phyloP scores from a whole-genome alignment of 2,329 filamentous ascomycete species.

The Ophiosphaerella korrae region DNA sequence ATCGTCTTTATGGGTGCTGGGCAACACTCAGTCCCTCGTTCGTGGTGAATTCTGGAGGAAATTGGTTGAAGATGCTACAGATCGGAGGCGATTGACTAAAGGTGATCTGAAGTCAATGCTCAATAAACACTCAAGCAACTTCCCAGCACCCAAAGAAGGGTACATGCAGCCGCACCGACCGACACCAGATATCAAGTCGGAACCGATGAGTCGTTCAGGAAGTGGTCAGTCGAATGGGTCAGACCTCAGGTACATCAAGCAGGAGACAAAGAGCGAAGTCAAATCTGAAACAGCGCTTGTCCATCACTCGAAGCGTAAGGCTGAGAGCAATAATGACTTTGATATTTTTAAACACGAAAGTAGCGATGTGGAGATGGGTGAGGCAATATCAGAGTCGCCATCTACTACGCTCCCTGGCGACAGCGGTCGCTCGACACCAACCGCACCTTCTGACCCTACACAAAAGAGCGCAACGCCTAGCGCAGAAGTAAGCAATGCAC shows the following conservation, averaged over 20 bases:
- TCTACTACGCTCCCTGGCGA: conserved; percentile 25
- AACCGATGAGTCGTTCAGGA: conserved; percentile 28
- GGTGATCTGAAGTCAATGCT: conserved; percentile 65
- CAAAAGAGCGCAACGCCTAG: conserved; percentile 21
- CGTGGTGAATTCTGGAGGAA: conserved; percentile 91
- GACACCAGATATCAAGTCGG: conserved; percentile 26
- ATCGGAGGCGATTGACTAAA: conserved; percentile 75
- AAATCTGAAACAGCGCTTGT: conserved; percentile 65
- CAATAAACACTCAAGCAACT: conserved; percentile 55
- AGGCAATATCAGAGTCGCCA: conserved; percentile 29
- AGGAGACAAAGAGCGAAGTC: conserved; percentile 30
- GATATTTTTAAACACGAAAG: conserved; percentile 50
- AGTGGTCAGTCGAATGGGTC: conserved; percentile 25
- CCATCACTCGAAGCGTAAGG: conserved; percentile 77
- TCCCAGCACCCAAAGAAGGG: conserved; percentile 38
- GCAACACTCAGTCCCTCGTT: conserved; percentile 83
- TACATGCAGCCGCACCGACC: conserved; percentile 27
- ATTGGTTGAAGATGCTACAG: conserved; percentile 80
- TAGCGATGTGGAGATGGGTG: conserved; percentile 40
- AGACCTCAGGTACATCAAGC: conserved; percentile 14
- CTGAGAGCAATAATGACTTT: conserved; percentile 71
- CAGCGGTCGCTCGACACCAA: conserved; percentile 38
- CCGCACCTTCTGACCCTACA: conserved; percentile 16
- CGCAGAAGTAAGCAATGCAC: conserved; percentile 13
- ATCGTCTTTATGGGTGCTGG: conserved; percentile 94